phyloP scores from a whole-genome alignment of 306 rosid genomes.

The Cucumis cinereus region DNA sequence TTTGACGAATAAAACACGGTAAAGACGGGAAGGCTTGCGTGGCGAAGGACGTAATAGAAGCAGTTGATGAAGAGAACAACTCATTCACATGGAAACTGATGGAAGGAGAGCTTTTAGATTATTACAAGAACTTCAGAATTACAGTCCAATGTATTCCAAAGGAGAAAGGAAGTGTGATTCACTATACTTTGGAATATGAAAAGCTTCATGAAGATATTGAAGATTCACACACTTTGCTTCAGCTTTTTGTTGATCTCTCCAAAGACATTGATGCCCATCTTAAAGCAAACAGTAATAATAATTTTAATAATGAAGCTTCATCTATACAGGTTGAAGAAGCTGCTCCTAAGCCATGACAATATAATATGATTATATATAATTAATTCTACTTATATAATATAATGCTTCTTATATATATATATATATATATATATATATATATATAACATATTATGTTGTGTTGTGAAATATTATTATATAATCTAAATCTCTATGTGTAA shows the following conservation, averaged over 20 bases:
- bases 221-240: not conserved
- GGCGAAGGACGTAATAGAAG: not conserved
- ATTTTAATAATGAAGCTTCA: not conserved
- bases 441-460: not conserved
- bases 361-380: too few species aligned
- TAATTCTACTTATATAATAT: not conserved
- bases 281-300: too few species aligned
- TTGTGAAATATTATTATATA: not conserved
- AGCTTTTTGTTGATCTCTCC: not conserved
- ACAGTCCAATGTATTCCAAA: not conserved
- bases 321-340: not conserved
- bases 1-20: not conserved
- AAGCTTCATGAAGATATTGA: not conserved
- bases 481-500: too few species aligned
- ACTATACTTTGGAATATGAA: not conserved
- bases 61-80: not conserved
- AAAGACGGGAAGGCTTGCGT: not conserved
- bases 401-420: too few species aligned
- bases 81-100: not conserved
- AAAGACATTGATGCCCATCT: not conserved
- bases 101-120: not conserved
- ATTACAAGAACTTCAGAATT: not conserved
- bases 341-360: not conserved
- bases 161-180: not conserved
- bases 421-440: too few species aligned